phyloP scores from a whole-genome alignment of 345 rosid species.

The Rhizophora mangle region DNA sequence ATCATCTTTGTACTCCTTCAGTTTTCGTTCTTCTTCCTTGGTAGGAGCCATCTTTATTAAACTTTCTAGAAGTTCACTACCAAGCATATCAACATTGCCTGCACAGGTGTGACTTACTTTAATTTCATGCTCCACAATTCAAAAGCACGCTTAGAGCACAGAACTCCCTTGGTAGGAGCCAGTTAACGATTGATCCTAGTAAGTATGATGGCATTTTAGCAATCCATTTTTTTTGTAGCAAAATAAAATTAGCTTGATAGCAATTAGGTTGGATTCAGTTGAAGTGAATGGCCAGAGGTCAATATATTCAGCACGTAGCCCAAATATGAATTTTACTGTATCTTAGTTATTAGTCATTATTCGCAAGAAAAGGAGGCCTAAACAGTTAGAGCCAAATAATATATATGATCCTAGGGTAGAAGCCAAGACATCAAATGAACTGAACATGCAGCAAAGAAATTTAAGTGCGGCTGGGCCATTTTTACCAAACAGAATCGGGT shows the following conservation, averaged over 20 bases:
- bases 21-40: conserved; percentile 90
- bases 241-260: too few relatives aligned
- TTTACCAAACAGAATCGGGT: background rate
- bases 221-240: too few relatives aligned
- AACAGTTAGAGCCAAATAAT: too few relatives aligned
- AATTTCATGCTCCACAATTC: conserved; percentile 9
- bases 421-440: background rate
- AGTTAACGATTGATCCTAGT: too few relatives aligned
- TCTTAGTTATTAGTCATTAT: too few relatives aligned
- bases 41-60: conserved; percentile 88
- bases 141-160: background rate
- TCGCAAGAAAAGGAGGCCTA: too few relatives aligned
- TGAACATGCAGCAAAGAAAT: background rate
- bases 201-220: too few relatives aligned
- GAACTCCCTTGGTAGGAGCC: too few relatives aligned
- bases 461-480: background rate
- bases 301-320: too few relatives aligned
- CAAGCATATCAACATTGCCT: conserved; percentile 90
- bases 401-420: background rate
- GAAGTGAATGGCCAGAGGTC: too few relatives aligned
- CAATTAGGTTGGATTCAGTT: too few relatives aligned
- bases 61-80: conserved; percentile 92
- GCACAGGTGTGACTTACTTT: conserved; percentile 22
- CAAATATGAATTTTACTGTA: too few relatives aligned
- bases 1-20: conserved; percentile 71